Evolutionary conservation across 805 yeast species (phyloP), one percentile per base, ranked within the genome.

Genomic region (Maudiozyma serrabonitensis): DNA sequence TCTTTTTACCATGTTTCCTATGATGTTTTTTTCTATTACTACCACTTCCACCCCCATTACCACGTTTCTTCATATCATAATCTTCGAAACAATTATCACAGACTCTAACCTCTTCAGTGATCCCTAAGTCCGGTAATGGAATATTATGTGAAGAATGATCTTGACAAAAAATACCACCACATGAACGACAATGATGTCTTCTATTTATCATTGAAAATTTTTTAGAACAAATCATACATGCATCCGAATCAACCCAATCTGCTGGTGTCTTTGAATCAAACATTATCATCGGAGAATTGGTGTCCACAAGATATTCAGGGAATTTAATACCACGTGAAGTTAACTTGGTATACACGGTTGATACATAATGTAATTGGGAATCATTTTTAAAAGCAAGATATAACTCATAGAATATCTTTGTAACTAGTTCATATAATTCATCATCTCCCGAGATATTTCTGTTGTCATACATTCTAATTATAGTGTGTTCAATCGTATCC

Each of bases 231-330:
- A 87, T 80, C 97, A 93, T 90, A 67, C 99, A 93, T 3, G 87
- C 87, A 58, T 88, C 95, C 11, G 90, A 84, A 61, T 93, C 99
- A 21, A 86, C 82, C 99, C 99, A 93, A 57, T 89, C 97, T 0
- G 99, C 98, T 1, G 99, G 97, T 4, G 90, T 90, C 53, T 81
- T 84, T 1, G 96, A 79, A 59, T 91, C 97, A 45, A 91, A 79
- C 64, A 90, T 80, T 23, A 69, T 66, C 44, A 76, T 68, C 9
- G 50, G 41, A 15, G 54, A 62, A 13, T 48, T 48, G 5, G 44
- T 46, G 23, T 55, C 57, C 7, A 46, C 34, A 3, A 50, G 13
- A 21, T 54, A 46, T 15, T 69, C 69, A 0, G 95, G 95, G 59
- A 90, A 88, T 47, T 73, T 70, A 56, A 78, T 79, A 8, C 83